These are phyloP conservation scores for Meredithiella fracta DNA, from an alignment of 2,329 filamentous ascomycete species.

Conservation along the genomic window DNA sequence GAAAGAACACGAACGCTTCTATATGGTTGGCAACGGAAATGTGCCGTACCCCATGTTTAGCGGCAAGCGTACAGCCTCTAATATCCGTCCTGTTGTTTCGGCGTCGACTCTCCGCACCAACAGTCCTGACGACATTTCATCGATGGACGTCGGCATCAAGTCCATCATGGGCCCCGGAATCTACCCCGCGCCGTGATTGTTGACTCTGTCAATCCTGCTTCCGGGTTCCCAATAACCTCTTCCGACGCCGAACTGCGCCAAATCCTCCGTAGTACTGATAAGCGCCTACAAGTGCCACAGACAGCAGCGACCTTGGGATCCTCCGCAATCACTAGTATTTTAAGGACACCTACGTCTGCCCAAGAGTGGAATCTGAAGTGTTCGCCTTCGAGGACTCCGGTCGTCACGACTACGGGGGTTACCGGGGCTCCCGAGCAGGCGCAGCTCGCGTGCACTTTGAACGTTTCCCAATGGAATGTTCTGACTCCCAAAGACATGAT, in stretches of 20 bases:
- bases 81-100: neutral
- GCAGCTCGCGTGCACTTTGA: conserved; percentile 9
- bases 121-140: neutral
- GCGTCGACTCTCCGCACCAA: neutral
- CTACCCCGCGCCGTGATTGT: neutral
- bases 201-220: neutral
- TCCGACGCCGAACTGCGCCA: conserved; percentile 33
- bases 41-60: conserved; percentile 11
- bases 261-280: conserved; percentile 37
- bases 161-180: neutral
- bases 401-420: neutral
- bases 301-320: neutral
- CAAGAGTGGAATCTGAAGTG: conserved; percentile 4
- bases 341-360: conserved; percentile 8
- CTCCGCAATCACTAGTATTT: conserved; percentile 7
- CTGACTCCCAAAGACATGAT: conserved; percentile 9
- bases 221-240: neutral
- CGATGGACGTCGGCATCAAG: neutral
- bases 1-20: conserved; percentile 10
- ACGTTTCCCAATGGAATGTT: conserved; percentile 9
- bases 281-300: conserved; percentile 24
- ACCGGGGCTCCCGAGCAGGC: conserved; percentile 6
- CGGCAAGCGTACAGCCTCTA: neutral
- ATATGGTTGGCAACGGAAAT: neutral
- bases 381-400: conserved; percentile 8